Percentiles rank a stretch among this genome's conserved stretches.
Conservation (phyloP, 179 eudicot species). For the Spinacia oleracea region DNA sequence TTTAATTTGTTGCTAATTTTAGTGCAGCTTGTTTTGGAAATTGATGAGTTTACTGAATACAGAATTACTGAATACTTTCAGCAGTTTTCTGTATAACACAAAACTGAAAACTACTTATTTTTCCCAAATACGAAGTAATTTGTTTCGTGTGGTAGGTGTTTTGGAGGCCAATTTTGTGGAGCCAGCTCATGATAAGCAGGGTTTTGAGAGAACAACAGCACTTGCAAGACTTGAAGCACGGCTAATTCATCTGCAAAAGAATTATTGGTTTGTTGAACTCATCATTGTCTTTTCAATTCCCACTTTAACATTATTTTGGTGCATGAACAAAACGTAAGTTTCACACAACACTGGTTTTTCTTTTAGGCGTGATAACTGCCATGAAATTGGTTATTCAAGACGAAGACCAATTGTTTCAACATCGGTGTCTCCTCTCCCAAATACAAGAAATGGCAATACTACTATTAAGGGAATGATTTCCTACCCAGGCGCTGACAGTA, state of each 20-base stretch:
- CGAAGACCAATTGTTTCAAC: conserved; percentile 20
- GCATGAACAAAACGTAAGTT: too few relatives aligned
- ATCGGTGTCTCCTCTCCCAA: not conserved
- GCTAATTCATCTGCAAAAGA: conserved; percentile 50
- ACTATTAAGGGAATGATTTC: not conserved
- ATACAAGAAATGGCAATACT: not conserved
- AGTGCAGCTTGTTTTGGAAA: not conserved
- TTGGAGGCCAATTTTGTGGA: conserved; percentile 82
- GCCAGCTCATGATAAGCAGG: conserved; percentile 90
- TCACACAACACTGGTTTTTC: not conserved
- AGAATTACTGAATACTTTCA: too few relatives aligned
- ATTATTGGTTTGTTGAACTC: conserved; percentile 47
- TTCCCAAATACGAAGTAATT: not conserved
- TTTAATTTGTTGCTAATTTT: not conserved
- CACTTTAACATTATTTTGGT: too few relatives aligned
- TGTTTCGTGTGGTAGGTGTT: conserved; percentile 41
- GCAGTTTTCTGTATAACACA: too few relatives aligned
- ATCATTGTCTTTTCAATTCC: too few relatives aligned
- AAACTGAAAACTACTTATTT: not conserved
- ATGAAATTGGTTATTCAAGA: conserved; percentile 68
- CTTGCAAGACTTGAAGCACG: conserved; percentile 63
- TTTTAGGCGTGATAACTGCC: conserved; percentile 55
- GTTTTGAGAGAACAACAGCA: conserved; percentile 69
- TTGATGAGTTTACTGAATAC: not conserved
- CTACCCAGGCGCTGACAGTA: not conserved